Evolutionary conservation across 1,284 basidiomycete species (phyloP).

Genomic region (Irpex sp.): DNA sequence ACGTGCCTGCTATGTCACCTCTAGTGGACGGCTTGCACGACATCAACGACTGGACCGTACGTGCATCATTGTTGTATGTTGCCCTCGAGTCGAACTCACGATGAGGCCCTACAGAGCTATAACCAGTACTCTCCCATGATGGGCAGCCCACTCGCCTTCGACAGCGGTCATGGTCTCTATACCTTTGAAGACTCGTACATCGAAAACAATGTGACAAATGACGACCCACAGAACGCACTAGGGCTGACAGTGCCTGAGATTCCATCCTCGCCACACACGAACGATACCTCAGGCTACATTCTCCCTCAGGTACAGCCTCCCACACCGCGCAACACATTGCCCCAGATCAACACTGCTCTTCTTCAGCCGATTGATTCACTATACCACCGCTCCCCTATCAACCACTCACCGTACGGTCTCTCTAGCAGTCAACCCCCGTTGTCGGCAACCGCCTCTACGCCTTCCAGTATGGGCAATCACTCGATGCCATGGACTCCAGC

Average conservation of each 20-base stretch:
- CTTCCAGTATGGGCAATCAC: slow-evolving; percentile 1
- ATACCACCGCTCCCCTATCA: neutral
- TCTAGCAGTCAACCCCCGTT: neutral
- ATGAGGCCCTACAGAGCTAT: neutral
- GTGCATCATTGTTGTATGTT: neutral
- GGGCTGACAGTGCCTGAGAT: slow-evolving; percentile 2
- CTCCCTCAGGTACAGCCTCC: neutral
- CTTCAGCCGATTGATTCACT: neutral
- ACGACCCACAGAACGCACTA: slow-evolving; percentile 1
- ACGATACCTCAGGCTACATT: neutral
- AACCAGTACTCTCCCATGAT: no score
- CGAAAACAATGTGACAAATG: neutral
- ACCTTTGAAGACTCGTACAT: neutral
- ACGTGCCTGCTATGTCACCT: slow-evolving; percentile 1
- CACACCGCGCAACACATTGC: neutral
- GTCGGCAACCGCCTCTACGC: slow-evolving; percentile 3
- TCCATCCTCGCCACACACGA: neutral
- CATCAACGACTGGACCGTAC: neutral
- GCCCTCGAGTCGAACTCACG: no score
- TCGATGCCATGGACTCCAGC: slow-evolving; percentile 3
- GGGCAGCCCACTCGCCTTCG: neutral
- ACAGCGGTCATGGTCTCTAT: neutral
- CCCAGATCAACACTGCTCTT: slow-evolving; percentile 7
- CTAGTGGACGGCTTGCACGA: neutral
- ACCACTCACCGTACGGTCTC: neutral